Base-by-base conservation (phyloP, 1,284 basidiomycete genomes). In the Malassezia equina region DNA sequence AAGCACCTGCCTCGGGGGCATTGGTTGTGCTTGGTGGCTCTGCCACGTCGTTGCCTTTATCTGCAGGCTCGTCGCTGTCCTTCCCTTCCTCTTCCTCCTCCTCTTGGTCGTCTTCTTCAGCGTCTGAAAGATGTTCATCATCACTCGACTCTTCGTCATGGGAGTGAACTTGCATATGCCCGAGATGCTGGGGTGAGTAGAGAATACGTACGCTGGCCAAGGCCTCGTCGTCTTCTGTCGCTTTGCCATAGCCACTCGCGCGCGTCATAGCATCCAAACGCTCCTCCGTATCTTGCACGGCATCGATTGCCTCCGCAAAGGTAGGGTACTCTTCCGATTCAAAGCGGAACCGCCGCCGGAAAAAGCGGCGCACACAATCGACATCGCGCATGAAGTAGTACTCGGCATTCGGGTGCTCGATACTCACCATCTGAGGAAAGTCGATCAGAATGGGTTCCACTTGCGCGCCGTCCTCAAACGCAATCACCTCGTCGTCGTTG, bases 311-410 rank as follows among this genome's bases (percentile, higher is more conserved):
- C 21, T 71, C 62, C 3, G 48, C 48, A 50, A 69, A 73, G 12
- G 27, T 56, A 5, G 94, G 93, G 76, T 86, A 95, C 29, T 90
- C 77, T 0, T 81, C 79, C 57, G 89, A 91, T 77, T 95, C 89
- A 75, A 93, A 99, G 53, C 85, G 82, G 78, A 96, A 98, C 21
- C 91, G 79, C 60, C 89, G 82, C 62, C 80, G 81, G 81, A 99
- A 98, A 78, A 96, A 99, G 9, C 83, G 84, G 40, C 89, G 82
- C 62, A 99, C 90, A 75, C 94, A 95, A 59, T 93, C 85, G 13
- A 99, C 94, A 75, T 99, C 94, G 31, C 94, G 84, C 71, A 95
- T 90, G 77, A 99, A 99, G 78, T 94, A 98, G 86, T 86, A 94
- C 78, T 96, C 93, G 9, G 93, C 94, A 75, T 99, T 95, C 68